Evolutionary conservation across 2,329 filamentous ascomycete species (phyloP), one percentile per base, ranked within the genome.

Genomic region (Colletotrichum gigasporum): DNA sequence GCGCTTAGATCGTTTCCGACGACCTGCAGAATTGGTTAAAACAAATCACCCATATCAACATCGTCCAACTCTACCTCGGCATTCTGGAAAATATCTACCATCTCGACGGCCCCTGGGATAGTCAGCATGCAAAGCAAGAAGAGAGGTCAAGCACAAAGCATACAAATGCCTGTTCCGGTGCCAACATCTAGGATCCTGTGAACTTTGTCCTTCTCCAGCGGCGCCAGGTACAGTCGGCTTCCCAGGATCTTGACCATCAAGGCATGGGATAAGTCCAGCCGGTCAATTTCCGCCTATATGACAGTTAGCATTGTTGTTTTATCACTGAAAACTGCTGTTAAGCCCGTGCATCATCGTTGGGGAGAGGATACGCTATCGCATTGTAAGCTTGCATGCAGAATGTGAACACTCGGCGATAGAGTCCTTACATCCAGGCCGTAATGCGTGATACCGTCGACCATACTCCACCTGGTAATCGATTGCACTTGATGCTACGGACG

Each of bases 111-210:
- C 79, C 69, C 69, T 68, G 5, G 12, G 24, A 20, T 4, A 11
- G 18, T 65, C 20, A 39, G 47, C 37, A 20, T 39, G 10, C 28
- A 2, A 3, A 4, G 18, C 2, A 3, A n/a, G 12, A 6, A 24
- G 10, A 24, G 2, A 8, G 9, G 12, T 14, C 3, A 18, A 6
- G 28, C n/a, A n/a, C n/a, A n/a, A n/a, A 6, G 28, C 63, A 14
- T 60, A 69, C 79, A 81, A 35, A 79, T 77, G 3, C 80, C 80
- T 3, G 77, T 80, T 9, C 80, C 80, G 0, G 79, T 80, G 22
- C 79, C 79, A 10, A 82, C 71, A 54, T 82, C 80, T 1, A 82
- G 72, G 10, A 82, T 73, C 5, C 69, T 70, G 1, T 73, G 73
- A 4, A 72, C 68, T 24, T 71, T 72, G 6, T 71, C 69, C 16